A percentile compares a stretch with the other conserved stretches of the same genome.
These are phyloP conservation scores for Ajuga chamaepitys DNA, from an alignment of 257 asterid genomes.

Conservation along the genomic window DNA sequence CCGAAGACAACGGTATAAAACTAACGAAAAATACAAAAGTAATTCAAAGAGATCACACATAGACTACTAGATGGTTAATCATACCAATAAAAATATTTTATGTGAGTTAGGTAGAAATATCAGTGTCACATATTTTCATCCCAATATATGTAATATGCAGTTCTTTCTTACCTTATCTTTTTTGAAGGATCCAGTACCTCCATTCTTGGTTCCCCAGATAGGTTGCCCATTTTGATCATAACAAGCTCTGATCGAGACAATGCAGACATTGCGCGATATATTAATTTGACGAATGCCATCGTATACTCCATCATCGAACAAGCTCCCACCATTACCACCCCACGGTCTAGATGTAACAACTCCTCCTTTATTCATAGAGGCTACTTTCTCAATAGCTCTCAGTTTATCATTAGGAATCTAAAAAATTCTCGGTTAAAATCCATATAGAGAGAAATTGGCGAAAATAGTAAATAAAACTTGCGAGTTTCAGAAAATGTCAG, in stretches of 20 bases:
- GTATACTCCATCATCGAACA: slow-evolving; percentile 68
- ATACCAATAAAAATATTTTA: too few species aligned
- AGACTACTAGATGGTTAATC: too few species aligned
- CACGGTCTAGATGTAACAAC: slow-evolving; percentile 58
- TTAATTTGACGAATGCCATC: slow-evolving; percentile 62
- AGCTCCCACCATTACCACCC: slow-evolving; percentile 75
- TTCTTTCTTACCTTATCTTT: slow-evolving; percentile 42
- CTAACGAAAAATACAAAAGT: too few species aligned
- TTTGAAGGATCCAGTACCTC: slow-evolving; percentile 61
- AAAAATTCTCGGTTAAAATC: not conserved
- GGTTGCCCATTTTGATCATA: slow-evolving; percentile 50
- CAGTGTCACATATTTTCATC: too few species aligned
- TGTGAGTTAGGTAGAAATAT: too few species aligned
- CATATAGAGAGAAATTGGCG: not conserved
- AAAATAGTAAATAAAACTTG: too few species aligned
- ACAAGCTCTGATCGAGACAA: slow-evolving; percentile 51
- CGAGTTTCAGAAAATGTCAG: too few species aligned
- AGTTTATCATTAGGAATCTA: slow-evolving; percentile 19
- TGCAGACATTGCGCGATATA: slow-evolving; percentile 52
- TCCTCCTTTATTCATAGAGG: slow-evolving; percentile 30
- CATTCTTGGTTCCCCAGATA: slow-evolving; percentile 74
- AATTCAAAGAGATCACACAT: too few species aligned
- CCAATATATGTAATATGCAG: too few species aligned
- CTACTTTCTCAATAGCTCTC: slow-evolving; percentile 10
- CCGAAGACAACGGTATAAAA: too few species aligned